Evolutionary conservation across 108 stramenopile species (phyloP).

Genomic region (Chaetoceros muelleri): DNA sequence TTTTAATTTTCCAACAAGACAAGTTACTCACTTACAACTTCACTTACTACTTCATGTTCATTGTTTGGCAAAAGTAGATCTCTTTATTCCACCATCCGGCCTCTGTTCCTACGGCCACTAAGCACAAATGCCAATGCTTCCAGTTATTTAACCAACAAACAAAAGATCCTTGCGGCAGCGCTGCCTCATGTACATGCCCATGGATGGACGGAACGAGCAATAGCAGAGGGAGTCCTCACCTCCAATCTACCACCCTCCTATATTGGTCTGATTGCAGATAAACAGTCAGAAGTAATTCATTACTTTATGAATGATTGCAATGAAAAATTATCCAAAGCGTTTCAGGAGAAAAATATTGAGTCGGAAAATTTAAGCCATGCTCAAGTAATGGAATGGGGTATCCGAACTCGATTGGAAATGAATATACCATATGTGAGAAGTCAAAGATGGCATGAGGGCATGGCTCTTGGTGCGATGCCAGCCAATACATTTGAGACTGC

Average conservation of each 20-base stretch:
- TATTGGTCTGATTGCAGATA: conserved; percentile 53
- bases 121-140: too few relatives aligned
- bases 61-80: too few relatives aligned
- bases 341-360: conserved; percentile 9
- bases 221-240: conserved; percentile 44
- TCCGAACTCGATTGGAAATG: conserved; percentile 31
- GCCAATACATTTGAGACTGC: conserved; percentile 39
- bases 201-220: conserved; percentile 81
- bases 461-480: conserved; percentile 67
- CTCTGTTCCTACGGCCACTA: too few relatives aligned
- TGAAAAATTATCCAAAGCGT: conserved; percentile 26
- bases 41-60: too few relatives aligned
- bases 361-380: conserved; percentile 2
- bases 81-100: too few relatives aligned
- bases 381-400: conserved; percentile 23
- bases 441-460: conserved; percentile 67
- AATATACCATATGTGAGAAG: conserved; percentile 26
- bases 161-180: conserved; percentile 26
- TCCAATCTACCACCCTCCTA: conserved; percentile 42
- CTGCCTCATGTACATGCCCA: conserved; percentile 45
- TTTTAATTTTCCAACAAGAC: too few relatives aligned
- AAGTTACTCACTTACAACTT: too few relatives aligned
- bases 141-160: too few relatives aligned
- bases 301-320: conserved; percentile 78
- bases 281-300: conserved; percentile 39